Conservation (phyloP, 345 rosid species). For the thale cress (Arabidopsis thaliana) region TAIR10.1 NC_003074.8:8870501-8871000, state of each 20-base stretch:
- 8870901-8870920: slow-evolving; percentile 97
- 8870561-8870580: slow-evolving; percentile 92
- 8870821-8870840: slow-evolving; percentile 94
- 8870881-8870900: slow-evolving; percentile 94
- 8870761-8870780: slow-evolving; percentile 78
- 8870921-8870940: slow-evolving; percentile 52
- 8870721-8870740: neutral
- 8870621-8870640: slow-evolving; percentile 93
- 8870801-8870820: slow-evolving; percentile 96
- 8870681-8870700: slow-evolving; percentile 70
- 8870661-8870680: slow-evolving; percentile 83
- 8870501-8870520: neutral
- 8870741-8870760: slow-evolving; percentile 17
- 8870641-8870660: slow-evolving; percentile 94
- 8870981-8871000: neutral
- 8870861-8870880: slow-evolving; percentile 90
- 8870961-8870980: slow-evolving; percentile 4
- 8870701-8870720: slow-evolving; percentile 26
- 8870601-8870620: slow-evolving; percentile 96
- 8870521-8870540: slow-evolving; percentile 19
- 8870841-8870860: slow-evolving; percentile 99
- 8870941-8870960: slow-evolving; percentile 35
- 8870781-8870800: slow-evolving; percentile 94
- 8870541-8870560: slow-evolving; percentile 94
- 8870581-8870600: slow-evolving; percentile 99